Conservation (phyloP, 345 rosid genomes). For the Syzygium jambos region DNA sequence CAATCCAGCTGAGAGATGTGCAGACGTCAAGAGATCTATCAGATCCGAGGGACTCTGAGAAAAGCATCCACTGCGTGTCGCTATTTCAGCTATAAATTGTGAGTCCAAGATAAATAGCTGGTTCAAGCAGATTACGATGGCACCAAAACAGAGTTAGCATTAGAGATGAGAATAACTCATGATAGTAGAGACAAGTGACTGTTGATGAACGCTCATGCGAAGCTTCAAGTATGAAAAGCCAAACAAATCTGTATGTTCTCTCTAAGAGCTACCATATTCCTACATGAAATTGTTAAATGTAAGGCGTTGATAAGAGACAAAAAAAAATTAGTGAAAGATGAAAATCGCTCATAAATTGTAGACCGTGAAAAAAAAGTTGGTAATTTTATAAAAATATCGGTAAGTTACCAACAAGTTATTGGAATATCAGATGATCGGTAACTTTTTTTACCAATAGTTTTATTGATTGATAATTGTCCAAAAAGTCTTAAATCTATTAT, state of each 20-base stretch:
- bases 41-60: constrained; percentile 23
- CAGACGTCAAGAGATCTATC: constrained; percentile 20
- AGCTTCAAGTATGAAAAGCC: neutral
- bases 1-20: constrained; percentile 30
- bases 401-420: neutral
- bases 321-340: neutral
- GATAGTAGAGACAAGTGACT: neutral
- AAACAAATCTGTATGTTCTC: neutral
- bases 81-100: constrained; percentile 37
- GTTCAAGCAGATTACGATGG: neutral
- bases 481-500: too few relatives aligned
- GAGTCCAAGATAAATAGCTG: constrained; percentile 37
- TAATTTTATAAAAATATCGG: neutral
- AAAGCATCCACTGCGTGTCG: constrained; percentile 35
- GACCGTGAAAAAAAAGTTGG: too few relatives aligned
- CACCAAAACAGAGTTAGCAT: neutral
- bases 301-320: neutral
- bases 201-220: neutral
- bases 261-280: neutral
- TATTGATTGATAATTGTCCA: neutral
- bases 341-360: neutral
- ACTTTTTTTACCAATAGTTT: too few relatives aligned
- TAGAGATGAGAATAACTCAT: neutral
- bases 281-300: neutral
- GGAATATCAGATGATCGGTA: neutral